Evolutionary conservation across 2,329 filamentous ascomycete species (phyloP), one percentile per base, ranked within the genome.

Genomic region (Xylaria polymorpha): DNA sequence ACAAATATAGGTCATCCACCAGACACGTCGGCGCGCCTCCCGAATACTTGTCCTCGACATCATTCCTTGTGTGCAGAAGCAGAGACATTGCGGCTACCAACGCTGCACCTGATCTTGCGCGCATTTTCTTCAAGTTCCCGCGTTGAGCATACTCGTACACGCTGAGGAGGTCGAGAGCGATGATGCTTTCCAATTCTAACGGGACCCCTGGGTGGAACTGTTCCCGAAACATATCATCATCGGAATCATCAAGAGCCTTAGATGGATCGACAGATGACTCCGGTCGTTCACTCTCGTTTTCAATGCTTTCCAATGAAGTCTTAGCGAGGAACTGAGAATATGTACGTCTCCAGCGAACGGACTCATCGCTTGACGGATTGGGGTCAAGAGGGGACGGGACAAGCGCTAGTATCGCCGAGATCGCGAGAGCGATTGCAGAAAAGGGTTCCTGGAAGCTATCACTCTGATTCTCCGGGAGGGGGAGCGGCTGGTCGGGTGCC

Each of bases 1-100:
- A 67, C 81, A 83, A 18, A 85, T 80, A 67, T 86, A 87, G 78
- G 84, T 86, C 83, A 86, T 86, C 85, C 85, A 87, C 85, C 85
- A 87, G 6, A 82, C 79, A 37, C 85, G 79, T 37, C 83, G 78
- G 71, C 81, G 81, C 14, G 83, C 83, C 71, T 87, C 85, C 85
- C 0, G 81, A 76, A 68, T 79, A 85, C 46, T 77, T 74, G 50
- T 83, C 81, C 41, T 83, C 79, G 7, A 77, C 76, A 5, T 79
- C 77, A 5, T 73, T 77, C 56, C 77, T 79, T 15, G 74, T 76
- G 73, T 86, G 84, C 1, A 87, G 76, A 6, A 77, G 80, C 29
- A 84, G 72, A 39, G 80, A 80, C 79, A 85, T 83, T 8, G 84
- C 84, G 18, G 81, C 74, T 68, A 84, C 79, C 44, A 86, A 72